A percentile compares a stretch with the other conserved stretches of the same genome.
Evolutionary conservation across 2,329 filamentous ascomycete species (phyloP).

Genomic region (Fusarium chlamydosporum): DNA sequence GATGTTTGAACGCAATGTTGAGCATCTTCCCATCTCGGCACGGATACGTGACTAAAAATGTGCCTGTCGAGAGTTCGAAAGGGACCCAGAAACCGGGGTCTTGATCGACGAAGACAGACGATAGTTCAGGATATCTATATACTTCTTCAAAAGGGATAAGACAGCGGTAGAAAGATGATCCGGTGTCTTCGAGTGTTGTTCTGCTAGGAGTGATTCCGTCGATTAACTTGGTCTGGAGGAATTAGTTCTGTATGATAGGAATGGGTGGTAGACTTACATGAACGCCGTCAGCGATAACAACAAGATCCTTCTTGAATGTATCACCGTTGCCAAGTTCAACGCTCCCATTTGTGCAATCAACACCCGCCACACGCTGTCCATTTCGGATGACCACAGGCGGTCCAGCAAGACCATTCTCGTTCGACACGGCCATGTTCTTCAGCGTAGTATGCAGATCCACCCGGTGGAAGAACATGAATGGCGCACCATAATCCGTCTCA

Average conservation of each 20-base stretch:
- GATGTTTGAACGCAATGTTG: constrained; percentile 1
- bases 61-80: background rate
- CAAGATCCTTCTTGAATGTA: background rate
- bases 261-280: background rate
- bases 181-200: background rate
- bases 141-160: constrained; percentile 2
- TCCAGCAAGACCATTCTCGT: background rate
- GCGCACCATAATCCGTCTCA: background rate
- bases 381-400: background rate
- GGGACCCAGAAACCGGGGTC: constrained; percentile 18
- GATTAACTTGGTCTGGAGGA: background rate
- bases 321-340: background rate
- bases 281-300: background rate
- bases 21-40: constrained; percentile 7
- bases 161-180: constrained; percentile 18
- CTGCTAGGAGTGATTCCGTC: background rate
- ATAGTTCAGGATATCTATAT: background rate
- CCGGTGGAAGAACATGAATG: constrained; percentile 3
- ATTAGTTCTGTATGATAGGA: background rate
- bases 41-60: constrained; percentile 6
- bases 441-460: constrained; percentile 9
- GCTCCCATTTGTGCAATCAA: accelerated
- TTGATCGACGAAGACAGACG: background rate
- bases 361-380: background rate
- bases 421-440: background rate